These are phyloP conservation scores for Chytriomyces sp. DNA, from an alignment of 192 early-diverging fungal species.

Conservation along the genomic window DNA sequence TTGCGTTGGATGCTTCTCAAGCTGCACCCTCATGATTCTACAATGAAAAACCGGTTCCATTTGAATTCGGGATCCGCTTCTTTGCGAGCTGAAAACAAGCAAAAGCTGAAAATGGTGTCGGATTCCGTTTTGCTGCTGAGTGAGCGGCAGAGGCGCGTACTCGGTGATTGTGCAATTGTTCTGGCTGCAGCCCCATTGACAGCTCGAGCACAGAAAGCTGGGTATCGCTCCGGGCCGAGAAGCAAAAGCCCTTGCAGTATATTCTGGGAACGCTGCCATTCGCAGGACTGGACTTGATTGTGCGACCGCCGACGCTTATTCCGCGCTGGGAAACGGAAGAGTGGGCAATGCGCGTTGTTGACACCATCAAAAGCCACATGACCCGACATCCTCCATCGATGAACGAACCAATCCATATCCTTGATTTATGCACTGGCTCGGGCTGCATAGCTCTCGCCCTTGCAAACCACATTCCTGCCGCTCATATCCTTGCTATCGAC, in stretches of 20 bases:
- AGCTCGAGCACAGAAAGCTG: not conserved
- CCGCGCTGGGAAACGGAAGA: conserved; percentile 96
- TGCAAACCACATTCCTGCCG: conserved; percentile 54
- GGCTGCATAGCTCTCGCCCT: conserved; percentile 82
- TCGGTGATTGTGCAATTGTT: not conserved
- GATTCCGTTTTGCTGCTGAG: not conserved
- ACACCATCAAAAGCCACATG: not conserved
- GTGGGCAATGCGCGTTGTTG: conserved; percentile 72
- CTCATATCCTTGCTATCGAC: conserved; percentile 57
- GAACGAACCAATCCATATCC: conserved; percentile 57
- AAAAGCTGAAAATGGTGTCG: not conserved
- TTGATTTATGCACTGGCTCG: conserved; percentile 87
- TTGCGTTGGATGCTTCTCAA: conserved; percentile 16
- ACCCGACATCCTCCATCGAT: too few relatives aligned
- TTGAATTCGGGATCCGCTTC: not conserved
- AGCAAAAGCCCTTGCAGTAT: conserved; percentile 88
- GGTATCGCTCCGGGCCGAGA: conserved; percentile 16
- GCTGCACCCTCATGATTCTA: not conserved
- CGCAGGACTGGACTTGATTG: conserved; percentile 60
- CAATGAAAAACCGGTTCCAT: not conserved
- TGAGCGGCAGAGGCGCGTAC: not conserved
- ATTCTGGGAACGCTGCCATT: conserved; percentile 89
- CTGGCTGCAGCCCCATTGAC: not conserved
- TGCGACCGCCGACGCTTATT: conserved; percentile 69
- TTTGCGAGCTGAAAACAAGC: not conserved